Evolutionary conservation across 2,329 filamentous ascomycete genomes (phyloP), one percentile per base, ranked within the genome.

Genomic region (Cladophialophora carrionii): DNA sequence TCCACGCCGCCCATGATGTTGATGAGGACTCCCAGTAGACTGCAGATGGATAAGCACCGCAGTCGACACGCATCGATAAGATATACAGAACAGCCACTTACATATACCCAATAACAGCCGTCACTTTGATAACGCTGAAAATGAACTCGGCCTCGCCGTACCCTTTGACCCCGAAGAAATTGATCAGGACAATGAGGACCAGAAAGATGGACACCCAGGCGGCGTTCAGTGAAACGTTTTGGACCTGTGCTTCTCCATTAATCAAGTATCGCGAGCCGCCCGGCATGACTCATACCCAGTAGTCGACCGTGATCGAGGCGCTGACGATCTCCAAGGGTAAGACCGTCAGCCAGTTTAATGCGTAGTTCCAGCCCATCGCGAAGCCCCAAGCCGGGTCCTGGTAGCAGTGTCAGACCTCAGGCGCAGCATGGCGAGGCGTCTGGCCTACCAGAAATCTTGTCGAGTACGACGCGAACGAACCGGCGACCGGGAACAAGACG

Each of bases 391-490:
- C 93, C 0, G 93, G 94, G 74, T 97, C 92, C 57, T 60, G 46
- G 20, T 12, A 43, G 51, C 20, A 37, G 17, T 4, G 48, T 60
- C 34, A 60, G 57, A 41, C 22, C 24, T 60, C 57, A n/a, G 48
- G 14, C 31, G 48, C 12, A 41, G 43, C 9, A 43, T 32, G 48
- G 8, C 4, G 7, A 24, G 26, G 4, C 9, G 17, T 1, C 6
- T 7, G 12, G 14, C 57, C 26, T 51, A 60, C 57, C 20, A 98
- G 78, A 73, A 98, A 97, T 20, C 94, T 87, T 32, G 92, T 96
- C 20, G 93, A 95, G 79, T 93, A 97, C 7, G 92, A 88, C 0
- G 92, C 91, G 75, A 97, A 98, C 2, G 92, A 96, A 62, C 94
- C 94, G 24, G 93, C 90, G 26, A 97, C 90, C 3, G 94, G 94